Evolutionary conservation across 2,329 filamentous ascomycete genomes (phyloP).

Genomic region (Sarocladium kiliense): DNA sequence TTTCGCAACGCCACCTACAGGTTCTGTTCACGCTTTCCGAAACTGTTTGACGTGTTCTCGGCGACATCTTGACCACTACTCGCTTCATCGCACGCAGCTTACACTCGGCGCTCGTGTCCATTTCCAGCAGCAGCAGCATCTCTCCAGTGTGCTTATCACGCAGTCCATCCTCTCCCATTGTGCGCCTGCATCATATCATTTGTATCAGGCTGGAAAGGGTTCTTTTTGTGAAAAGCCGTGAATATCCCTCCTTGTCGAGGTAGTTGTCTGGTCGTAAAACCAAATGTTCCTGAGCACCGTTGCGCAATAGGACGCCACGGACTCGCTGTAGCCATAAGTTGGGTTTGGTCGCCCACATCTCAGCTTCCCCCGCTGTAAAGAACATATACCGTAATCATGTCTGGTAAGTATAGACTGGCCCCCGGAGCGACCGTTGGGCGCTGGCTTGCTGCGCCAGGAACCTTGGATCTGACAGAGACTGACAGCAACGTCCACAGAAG

Average conservation of each 20-base stretch:
- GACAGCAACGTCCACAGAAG: constrained; percentile 34
- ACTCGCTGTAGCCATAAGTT: constrained; percentile 7
- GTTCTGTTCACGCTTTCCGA: no score
- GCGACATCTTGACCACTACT: no score
- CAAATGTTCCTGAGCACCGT: constrained; percentile 7
- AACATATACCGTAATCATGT: constrained; percentile 6
- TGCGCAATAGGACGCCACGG: neutral
- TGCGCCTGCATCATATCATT: neutral
- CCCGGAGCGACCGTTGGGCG: no score
- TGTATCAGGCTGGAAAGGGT: neutral
- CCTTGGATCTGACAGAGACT: constrained; percentile 15
- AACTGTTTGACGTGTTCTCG: no score
- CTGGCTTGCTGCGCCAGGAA: no score
- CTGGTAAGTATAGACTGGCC: constrained; percentile 8
- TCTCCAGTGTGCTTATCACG: neutral
- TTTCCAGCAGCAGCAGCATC: no score
- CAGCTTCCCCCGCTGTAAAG: neutral
- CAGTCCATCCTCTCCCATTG: neutral
- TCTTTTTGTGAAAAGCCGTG: constrained; percentile 1
- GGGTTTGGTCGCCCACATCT: neutral
- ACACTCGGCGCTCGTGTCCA: neutral
- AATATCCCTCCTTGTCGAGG: constrained; percentile 1
- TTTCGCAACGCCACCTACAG: neutral
- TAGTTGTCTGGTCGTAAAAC: constrained; percentile 8
- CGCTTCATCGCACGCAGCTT: neutral